phyloP scores from a whole-genome alignment of 2,329 filamentous ascomycete genomes.

The Tolypocladium ophioglossoides region DNA sequence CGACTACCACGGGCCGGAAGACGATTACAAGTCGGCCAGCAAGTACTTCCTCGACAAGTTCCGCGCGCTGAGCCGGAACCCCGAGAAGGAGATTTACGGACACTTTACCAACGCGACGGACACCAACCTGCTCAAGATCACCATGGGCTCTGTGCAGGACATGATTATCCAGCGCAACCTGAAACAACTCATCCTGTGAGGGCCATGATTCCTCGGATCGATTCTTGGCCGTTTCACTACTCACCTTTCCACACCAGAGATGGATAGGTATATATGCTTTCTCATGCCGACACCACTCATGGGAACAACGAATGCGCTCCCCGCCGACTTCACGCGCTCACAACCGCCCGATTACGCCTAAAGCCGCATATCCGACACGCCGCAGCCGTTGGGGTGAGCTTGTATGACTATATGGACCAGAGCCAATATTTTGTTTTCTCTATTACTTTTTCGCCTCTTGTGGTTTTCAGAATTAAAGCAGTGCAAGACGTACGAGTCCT shows the following conservation, averaged over 20 bases:
- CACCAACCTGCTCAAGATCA: slow-evolving; percentile 62
- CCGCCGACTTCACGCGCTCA: neutral
- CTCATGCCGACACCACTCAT: neutral
- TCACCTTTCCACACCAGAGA: neutral
- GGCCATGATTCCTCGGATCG: slow-evolving; percentile 1
- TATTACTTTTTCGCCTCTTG: neutral
- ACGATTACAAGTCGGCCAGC: slow-evolving; percentile 90
- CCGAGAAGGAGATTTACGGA: slow-evolving; percentile 99
- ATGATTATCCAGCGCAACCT: slow-evolving; percentile 81
- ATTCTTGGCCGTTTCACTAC: neutral
- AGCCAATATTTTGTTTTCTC: neutral
- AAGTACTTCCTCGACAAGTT: slow-evolving; percentile 99
- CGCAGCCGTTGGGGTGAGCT: neutral
- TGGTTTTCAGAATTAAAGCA: neutral
- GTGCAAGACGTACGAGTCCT: neutral
- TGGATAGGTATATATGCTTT: neutral
- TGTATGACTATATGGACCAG: slow-evolving; percentile 5
- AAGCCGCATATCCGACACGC: neutral
- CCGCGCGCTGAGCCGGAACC: slow-evolving; percentile 95
- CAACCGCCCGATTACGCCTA: neutral
- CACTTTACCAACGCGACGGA: slow-evolving; percentile 96
- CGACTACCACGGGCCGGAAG: slow-evolving; percentile 76
- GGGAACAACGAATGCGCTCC: neutral
- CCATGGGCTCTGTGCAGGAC: slow-evolving; percentile 77
- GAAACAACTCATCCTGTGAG: slow-evolving; percentile 55